Conservation (phyloP, 257 asterid species). For the Lithospermum erythrorhizon region DNA sequence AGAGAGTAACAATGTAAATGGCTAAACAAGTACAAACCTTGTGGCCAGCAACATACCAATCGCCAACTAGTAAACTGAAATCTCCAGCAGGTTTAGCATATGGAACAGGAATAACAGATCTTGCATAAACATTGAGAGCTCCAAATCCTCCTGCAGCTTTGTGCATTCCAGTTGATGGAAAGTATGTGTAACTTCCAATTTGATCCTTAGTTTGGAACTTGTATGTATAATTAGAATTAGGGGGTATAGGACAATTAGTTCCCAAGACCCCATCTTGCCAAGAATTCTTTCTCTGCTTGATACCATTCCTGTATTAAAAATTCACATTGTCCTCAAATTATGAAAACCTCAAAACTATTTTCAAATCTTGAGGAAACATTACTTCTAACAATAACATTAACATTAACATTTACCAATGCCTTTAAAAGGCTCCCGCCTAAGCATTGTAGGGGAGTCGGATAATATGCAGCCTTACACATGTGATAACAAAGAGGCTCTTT, state of each 20-base stretch:
- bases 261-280: constrained; percentile 99
- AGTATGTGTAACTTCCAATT: constrained; percentile 84
- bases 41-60: constrained; percentile 69
- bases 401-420: too few species aligned
- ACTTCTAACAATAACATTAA: neutral
- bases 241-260: constrained; percentile 83
- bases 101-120: constrained; percentile 91
- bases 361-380: too few species aligned
- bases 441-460: too few species aligned
- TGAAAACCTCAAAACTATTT: neutral
- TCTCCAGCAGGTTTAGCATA: constrained; percentile 74
- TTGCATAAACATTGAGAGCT: constrained; percentile 58
- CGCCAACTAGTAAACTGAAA: constrained; percentile 72
- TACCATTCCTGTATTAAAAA: constrained; percentile 65
- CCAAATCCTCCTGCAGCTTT: constrained; percentile 88
- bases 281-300: constrained; percentile 90
- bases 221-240: constrained; percentile 66
- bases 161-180: constrained; percentile 86
- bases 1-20: neutral
- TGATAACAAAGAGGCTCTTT: too few species aligned
- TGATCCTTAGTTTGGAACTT: constrained; percentile 90
- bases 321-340: neutral
- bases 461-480: too few species aligned
- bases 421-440: too few species aligned
- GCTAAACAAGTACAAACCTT: constrained; percentile 31